phyloP scores from a whole-genome alignment of 2,329 filamentous ascomycete genomes.

The Alternaria sp. region DNA sequence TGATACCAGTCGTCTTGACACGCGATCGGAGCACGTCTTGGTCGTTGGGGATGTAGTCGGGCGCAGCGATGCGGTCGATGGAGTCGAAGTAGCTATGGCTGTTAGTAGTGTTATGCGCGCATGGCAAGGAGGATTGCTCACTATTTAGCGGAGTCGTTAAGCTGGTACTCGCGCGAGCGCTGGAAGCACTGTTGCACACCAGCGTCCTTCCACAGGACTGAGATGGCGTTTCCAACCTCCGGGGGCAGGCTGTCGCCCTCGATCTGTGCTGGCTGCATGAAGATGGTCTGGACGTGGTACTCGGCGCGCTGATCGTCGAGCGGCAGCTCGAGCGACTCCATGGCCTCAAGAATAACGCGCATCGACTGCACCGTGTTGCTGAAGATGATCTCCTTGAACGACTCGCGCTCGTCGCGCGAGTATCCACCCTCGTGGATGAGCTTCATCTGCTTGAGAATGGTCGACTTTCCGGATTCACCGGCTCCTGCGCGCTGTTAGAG shows the following conservation, averaged over 20 bases:
- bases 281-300: constrained; percentile 97
- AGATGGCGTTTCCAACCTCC: constrained; percentile 92
- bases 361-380: constrained; percentile 76
- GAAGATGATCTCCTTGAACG: constrained; percentile 77
- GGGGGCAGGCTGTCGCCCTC: constrained; percentile 94
- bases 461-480: constrained; percentile 97
- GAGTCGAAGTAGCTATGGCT: constrained; percentile 87
- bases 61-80: constrained; percentile 86
- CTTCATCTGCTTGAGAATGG: constrained; percentile 97
- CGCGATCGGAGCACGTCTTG: constrained; percentile 94
- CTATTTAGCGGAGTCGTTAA: constrained; percentile 98
- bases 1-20: constrained; percentile 98
- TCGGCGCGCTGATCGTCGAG: constrained; percentile 92
- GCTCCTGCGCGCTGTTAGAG: constrained; percentile 70
- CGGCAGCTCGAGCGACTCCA: constrained; percentile 77
- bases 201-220: constrained; percentile 89
- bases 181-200: constrained; percentile 96
- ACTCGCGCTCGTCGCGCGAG: constrained; percentile 83
- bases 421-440: constrained; percentile 99
- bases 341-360: constrained; percentile 74
- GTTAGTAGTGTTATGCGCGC: constrained; percentile 26
- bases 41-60: constrained; percentile 94
- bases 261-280: constrained; percentile 97
- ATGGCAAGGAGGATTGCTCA: constrained; percentile 60
- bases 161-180: constrained; percentile 92